Conservation (phyloP, 2,329 filamentous ascomycete genomes). For the Daldinia sp. region DNA sequence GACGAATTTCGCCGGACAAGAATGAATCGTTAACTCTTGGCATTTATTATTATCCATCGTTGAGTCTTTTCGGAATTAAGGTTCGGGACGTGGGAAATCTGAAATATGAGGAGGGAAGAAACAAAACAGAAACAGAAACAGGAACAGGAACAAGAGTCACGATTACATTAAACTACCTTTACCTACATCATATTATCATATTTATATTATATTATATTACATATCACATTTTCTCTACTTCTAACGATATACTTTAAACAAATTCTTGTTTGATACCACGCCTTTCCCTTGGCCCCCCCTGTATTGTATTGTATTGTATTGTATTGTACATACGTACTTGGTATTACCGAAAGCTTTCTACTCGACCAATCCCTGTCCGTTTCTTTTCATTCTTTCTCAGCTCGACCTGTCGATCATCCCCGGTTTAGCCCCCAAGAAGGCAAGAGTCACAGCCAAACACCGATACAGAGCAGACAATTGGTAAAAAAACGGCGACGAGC, state of each 20-base stretch:
- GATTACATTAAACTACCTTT: neutral
- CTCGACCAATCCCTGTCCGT: conserved; percentile 22
- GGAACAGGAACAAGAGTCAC: conserved; percentile 9
- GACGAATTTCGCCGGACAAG: conserved; percentile 3
- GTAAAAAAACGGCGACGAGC: conserved; percentile 3
- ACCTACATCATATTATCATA: neutral
- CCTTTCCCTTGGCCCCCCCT: neutral
- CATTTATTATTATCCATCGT: conserved; percentile 6
- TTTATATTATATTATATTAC: neutral
- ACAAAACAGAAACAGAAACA: conserved; percentile 15
- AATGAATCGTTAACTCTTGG: conserved; percentile 22
- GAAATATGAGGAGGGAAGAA: neutral
- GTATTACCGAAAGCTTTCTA: conserved; percentile 18
- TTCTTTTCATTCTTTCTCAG: conserved; percentile 18
- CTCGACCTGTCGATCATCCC: conserved; percentile 30
- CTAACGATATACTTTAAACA: neutral
- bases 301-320: neutral
- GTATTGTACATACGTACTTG: neutral
- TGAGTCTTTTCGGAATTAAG: conserved; percentile 15
- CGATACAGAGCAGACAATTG: neutral
- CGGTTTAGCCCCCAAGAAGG: conserved; percentile 12
- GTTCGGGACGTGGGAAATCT: neutral
- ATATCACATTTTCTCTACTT: neutral
- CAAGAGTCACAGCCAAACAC: neutral
- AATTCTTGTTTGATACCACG: neutral